These are phyloP conservation scores for Auxenochlorella protothecoides DNA, from an alignment of 139 green algal genomes.

Conservation along the genomic window DNA sequence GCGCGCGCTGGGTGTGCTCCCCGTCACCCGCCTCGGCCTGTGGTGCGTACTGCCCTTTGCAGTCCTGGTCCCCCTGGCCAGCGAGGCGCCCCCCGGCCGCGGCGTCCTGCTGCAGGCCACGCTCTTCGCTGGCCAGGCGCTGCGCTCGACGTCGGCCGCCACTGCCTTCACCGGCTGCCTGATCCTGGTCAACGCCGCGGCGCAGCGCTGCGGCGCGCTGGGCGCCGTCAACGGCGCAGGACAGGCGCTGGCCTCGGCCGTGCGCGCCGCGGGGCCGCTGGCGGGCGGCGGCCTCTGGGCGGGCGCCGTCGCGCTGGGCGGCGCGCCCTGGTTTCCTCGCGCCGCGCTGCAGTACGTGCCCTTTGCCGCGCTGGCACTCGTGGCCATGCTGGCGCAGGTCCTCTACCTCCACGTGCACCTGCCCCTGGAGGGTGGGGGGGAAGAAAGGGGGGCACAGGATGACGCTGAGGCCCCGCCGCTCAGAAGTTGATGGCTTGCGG, in stretches of 20 bases:
- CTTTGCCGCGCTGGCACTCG: conserved; percentile 29
- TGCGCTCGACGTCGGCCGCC: conserved; percentile 1
- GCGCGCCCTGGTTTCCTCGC: background rate
- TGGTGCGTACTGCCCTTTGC: no score
- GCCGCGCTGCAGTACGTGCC: conserved; percentile 41
- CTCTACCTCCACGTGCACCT: conserved; percentile 14
- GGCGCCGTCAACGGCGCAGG: conserved; percentile 57
- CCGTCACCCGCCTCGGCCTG: no score
- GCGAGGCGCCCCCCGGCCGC: no score
- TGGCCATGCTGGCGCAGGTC: conserved; percentile 10
- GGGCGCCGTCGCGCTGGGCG: conserved; percentile 14
- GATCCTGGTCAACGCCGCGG: conserved; percentile 47
- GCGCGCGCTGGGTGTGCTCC: no score
- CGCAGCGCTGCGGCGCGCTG: conserved; percentile 17
- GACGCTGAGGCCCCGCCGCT: no score
- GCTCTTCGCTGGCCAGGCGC: no score
- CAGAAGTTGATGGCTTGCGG: no score
- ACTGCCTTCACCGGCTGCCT: conserved; percentile 45
- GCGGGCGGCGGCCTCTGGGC: conserved; percentile 51
- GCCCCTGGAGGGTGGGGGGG: background rate
- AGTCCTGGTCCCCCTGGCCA: no score
- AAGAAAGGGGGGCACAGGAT: no score
- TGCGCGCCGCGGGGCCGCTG: conserved; percentile 43
- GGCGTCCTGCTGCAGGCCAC: no score
- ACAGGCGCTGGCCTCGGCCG: conserved; percentile 45